Base-by-base conservation (phyloP, 2,329 filamentous ascomycete genomes). In the Pestalotiopsis sp. region DNA sequence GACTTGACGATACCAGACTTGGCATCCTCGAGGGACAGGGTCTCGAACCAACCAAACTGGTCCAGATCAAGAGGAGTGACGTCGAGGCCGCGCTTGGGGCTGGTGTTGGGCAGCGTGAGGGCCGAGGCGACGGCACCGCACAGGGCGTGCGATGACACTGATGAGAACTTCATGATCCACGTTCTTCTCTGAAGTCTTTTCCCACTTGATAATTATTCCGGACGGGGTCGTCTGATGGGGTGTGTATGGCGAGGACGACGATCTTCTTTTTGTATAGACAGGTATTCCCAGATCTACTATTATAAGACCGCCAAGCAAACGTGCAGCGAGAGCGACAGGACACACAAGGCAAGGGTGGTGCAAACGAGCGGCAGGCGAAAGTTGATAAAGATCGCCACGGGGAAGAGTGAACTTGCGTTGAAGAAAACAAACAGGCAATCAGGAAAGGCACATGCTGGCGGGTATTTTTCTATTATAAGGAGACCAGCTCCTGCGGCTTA, bases 1-100 rank as follows among this genome's bases (percentile, higher is more conserved):
- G 20, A 27, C 31, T 67, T 59, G 20, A 60, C 13, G 6, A 59
- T 23, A 9, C 66, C 66, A 4, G 57, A 41, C 58, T 67, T 67
- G 57, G 66, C 66, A n/a, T 67, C 58, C 27, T 67, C 59, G 6
- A 67, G 17, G 14, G 66, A 62, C 17, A 67, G 52, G n/a, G 66
- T 67, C 27, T 63, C 36, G 58, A 67, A 67, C 38, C 57, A 52
- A 25, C 66, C 66, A 20, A 62, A 67, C 14, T 56, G 14, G 23
- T 62, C 59, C 36, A 67, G 58, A 4, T 38, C 20, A 17, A 67
- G 58, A 13, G 66, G 39, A 41, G n/a, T 25, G 13, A 23, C 20
- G 11, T 31, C 39, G 20, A 23, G 25, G 12, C 23, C 49, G n/a
- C 14, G 52, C 39, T 41, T 59, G 31, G 27, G 17, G 39, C 6